Evolutionary conservation across 371 early-diverging fungal species (phyloP).

Genomic region (Apophysomyces elegans): DNA sequence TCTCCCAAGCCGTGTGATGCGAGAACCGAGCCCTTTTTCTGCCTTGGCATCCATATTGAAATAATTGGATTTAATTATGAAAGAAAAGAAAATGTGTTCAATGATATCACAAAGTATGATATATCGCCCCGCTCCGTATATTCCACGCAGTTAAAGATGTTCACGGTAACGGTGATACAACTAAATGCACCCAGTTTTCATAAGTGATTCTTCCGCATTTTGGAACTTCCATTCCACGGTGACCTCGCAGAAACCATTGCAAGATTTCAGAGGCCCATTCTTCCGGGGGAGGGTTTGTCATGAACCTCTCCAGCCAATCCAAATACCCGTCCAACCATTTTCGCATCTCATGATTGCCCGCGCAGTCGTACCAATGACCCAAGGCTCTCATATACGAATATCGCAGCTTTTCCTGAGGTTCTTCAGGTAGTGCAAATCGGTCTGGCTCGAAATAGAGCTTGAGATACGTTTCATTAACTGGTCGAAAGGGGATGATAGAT

Average conservation of each 20-base stretch:
- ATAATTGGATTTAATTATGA: too few species aligned
- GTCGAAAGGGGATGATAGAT: conserved; percentile 30
- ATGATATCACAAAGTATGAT: too few species aligned
- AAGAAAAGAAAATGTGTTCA: too few species aligned
- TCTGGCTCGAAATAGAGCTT: conserved; percentile 21
- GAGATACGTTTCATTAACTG: conserved; percentile 28
- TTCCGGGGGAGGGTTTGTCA: conserved; percentile 10
- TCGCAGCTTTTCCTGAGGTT: background rate
- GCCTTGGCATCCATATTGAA: too few species aligned
- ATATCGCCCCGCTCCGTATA: too few species aligned
- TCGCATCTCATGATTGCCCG: conserved; percentile 27
- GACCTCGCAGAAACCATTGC: conserved; percentile 20
- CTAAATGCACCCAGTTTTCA: conserved; percentile 24
- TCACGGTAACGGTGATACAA: background rate
- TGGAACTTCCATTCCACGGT: conserved; percentile 22
- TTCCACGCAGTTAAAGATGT: background rate
- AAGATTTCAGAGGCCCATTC: conserved; percentile 24
- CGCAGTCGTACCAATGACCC: conserved; percentile 29
- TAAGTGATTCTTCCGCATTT: conserved; percentile 23
- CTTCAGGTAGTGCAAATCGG: background rate
- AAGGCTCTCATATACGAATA: conserved; percentile 29
- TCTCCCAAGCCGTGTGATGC: too few species aligned
- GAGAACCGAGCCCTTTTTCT: too few species aligned
- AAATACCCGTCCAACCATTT: conserved; percentile 31
- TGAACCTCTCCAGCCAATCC: conserved; percentile 26